Base-by-base conservation (phyloP, 2,329 filamentous ascomycete genomes). In the Colletotrichum tamarilloi region DNA sequence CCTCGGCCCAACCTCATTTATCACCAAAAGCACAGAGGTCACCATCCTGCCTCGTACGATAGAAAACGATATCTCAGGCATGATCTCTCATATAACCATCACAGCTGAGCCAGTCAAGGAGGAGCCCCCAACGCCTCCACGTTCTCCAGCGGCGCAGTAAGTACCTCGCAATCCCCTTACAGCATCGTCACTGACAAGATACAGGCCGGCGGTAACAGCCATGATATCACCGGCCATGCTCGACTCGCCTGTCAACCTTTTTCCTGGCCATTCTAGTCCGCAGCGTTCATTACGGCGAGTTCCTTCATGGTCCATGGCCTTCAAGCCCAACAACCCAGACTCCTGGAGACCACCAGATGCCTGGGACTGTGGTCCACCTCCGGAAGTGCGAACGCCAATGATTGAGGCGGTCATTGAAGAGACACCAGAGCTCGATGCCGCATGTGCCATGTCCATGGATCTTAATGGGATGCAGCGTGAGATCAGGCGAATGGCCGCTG, bases 401-500 rank as follows among this genome's bases (percentile, higher is more conserved):
- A 73, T 76, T 7, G 76, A 79, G 57, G 76, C 78, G 42, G 73
- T 67, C 46, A 60, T 77, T 22, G 76, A 75, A n/a, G 74, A 75
- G 52, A 42, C 67, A 3, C 60, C 66, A 62, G 75, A 60, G 49
- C 68, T 65, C 26, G 73, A 75, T n/a, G 35, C 77, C n/a, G 69
- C 67, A 24, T 80, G 84, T 22, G 28, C 30, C 55, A 52, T 75
- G 68, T 74, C 72, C 24, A 65, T 73, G 58, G 75, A 75, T 26
- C 73, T 85, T 35, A 75, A 77, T 6, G 79, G 78, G 9, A 82
- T 91, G 70, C 87, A 90, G 77, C 84, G 85, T 9, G 88, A 90
- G 75, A 86, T 90, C 60, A 82, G 84, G 42, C 84, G 86, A 62
- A 91, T 92, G 88, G 86, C 87, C 11, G 84, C 83, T 4, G 87